Base-by-base conservation (phyloP, 2,329 filamentous ascomycete genomes). In the Fusarium avenaceum region DNA sequence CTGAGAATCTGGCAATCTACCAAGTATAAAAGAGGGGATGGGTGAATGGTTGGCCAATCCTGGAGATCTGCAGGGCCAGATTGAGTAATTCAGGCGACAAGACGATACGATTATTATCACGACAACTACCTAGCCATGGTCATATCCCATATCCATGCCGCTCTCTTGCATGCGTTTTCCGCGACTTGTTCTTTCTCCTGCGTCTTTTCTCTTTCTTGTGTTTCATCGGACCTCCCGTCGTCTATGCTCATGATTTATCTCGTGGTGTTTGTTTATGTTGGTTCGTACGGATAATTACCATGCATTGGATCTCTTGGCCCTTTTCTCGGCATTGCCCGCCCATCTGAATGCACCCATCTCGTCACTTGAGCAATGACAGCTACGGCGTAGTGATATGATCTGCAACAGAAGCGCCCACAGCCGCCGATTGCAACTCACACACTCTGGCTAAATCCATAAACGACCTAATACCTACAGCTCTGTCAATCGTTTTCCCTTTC, bases 1-100 rank as follows among this genome's bases (percentile, higher is more conserved):
- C 28, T 30, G 28, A 30, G 28, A 30, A 30, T 52, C 46, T 65
- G 32, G 33, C 57, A 63, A 63, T 61, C 56, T 66, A 33, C 30
- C 30, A 33, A 15, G 30, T 33, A 33, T 30, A 38, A 38, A 32
- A 17, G 52, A 62, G 58, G 53, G 52, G 52, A 13, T 17, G 32
- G 43, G n/a, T 22, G 19, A 28, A 46, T 44, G 44, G 51, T 57
- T 39, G 46, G 54, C 69, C 70, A 70, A 69, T 72, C 57, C 64
- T 57, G 56, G 56, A 67, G 57, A 69, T 46, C 69, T 67, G 56
- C 60, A 61, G 45, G 43, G 33, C 52, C 57, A 65, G 50, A 72
- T 56, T 39, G 47, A 67, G 65, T 59, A 67, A 67, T 48, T 52
- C 50, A 17, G 38, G 24, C 57, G 14, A 57, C 56, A 60, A 28